A percentile compares a stretch with the other conserved stretches of the same genome.
Evolutionary conservation across 129 eudicot genomes (phyloP).

Genomic region (Artemisia argyi): DNA sequence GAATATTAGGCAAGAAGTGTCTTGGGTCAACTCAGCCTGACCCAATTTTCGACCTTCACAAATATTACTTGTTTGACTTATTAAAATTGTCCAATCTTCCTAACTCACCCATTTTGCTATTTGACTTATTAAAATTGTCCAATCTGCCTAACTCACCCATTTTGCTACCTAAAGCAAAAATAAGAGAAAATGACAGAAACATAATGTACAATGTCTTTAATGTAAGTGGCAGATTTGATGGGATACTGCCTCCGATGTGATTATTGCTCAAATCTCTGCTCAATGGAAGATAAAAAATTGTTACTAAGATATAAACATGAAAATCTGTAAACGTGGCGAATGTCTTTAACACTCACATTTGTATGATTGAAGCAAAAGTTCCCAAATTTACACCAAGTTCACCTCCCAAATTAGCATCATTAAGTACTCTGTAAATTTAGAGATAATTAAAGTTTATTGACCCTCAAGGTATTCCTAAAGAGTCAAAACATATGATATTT

Average conservation of each 20-base stretch:
- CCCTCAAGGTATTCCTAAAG: background rate
- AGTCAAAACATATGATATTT: background rate
- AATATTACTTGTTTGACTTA: background rate
- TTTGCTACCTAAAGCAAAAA: background rate
- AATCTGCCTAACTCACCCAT: background rate
- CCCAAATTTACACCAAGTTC: conserved; percentile 50
- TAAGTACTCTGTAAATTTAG: conserved; percentile 49
- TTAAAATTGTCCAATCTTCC: too few species aligned
- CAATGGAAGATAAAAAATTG: background rate
- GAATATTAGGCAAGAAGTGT: background rate
- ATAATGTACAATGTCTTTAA: conserved; percentile 61
- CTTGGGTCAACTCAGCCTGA: background rate
- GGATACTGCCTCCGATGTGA: conserved; percentile 75
- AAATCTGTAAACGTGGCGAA: background rate
- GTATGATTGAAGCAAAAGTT: conserved; percentile 54
- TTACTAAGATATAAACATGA: background rate
- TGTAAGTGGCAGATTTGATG: conserved; percentile 63
- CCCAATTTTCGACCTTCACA: background rate
- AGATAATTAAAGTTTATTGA: background rate
- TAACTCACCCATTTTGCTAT: too few species aligned
- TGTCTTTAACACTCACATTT: conserved; percentile 48
- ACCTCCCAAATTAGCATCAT: conserved; percentile 71
- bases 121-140: background rate
- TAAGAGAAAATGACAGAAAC: background rate
- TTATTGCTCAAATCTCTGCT: conserved; percentile 76